phyloP scores from a whole-genome alignment of 805 yeast species.

The Zygosaccharomyces bisporus region DNA sequence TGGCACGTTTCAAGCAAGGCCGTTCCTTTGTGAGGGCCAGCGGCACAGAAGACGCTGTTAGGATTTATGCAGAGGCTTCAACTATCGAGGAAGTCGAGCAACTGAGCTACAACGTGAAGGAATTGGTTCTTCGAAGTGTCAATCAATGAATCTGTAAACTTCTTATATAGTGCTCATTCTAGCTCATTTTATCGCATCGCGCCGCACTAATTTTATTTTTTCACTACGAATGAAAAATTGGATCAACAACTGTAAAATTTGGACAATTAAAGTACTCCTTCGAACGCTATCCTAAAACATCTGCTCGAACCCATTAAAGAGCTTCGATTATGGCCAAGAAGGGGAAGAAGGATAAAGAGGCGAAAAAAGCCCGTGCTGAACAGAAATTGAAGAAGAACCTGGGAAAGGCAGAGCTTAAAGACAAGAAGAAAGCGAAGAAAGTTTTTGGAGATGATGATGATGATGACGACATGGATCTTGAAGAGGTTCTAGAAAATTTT shows the following conservation, averaged over 20 bases:
- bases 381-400: slow-evolving; percentile 74
- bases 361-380: slow-evolving; percentile 84
- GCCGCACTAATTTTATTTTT: background rate
- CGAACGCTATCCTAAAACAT: background rate
- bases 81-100: slow-evolving; percentile 46
- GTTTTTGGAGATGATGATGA: slow-evolving; percentile 69
- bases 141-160: background rate
- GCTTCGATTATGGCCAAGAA: slow-evolving; percentile 69
- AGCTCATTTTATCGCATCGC: background rate
- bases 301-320: background rate
- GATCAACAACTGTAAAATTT: background rate
- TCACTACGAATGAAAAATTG: background rate
- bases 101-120: slow-evolving; percentile 42
- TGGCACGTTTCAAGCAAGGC: slow-evolving; percentile 53
- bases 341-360: slow-evolving; percentile 80
- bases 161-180: background rate
- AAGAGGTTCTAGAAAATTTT: slow-evolving; percentile 70
- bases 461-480: slow-evolving; percentile 79
- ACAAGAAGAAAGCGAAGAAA: slow-evolving; percentile 71
- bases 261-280: too few species aligned
- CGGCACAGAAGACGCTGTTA: slow-evolving; percentile 96
- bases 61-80: slow-evolving; percentile 89
- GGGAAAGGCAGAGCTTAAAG: slow-evolving; percentile 68
- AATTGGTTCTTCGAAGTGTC: slow-evolving; percentile 31
- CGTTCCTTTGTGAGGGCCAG: slow-evolving; percentile 94